Evolutionary conservation across 331 rosid species (phyloP), one percentile per base, ranked within the genome.

Genomic region (Dryas integrifolia): DNA sequence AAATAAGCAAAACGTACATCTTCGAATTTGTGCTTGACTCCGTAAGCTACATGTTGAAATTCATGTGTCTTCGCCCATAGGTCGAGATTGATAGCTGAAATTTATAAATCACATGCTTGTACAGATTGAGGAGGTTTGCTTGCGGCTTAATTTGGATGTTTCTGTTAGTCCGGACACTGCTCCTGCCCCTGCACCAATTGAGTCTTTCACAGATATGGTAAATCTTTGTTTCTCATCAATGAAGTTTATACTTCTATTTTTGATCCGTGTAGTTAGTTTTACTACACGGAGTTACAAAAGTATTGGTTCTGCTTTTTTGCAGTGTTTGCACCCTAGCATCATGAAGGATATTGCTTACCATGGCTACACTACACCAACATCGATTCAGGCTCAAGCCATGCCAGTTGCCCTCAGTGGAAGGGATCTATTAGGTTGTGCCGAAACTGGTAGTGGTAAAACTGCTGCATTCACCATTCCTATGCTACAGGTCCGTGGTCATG

Each of bases 341-440:
- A 85, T 89, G 96, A 89, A 89, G 91, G 97, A 91, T 78, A 91
- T 91, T 76, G 92, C 84, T 11, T 79, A 73, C 85, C 97, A 91
- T 56, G 96, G 88, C 70, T 91, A 91, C 84, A 87, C 96, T 26
- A 84, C 88, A 78, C 97, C 97, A 11, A 91, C 97, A 14, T 82
- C 97, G 52, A 91, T 91, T 77, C 97, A 91, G 86, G 91, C 97
- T 48, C 97, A 91, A 69, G 97, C 92, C 59, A 87, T 91, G 97
- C 97, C 97, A 5, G 63, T 88, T 76, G 96, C 97, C 49, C 96
- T 91, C 21, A 84, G 88, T 59, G 96, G 97, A 60, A 84, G 85
- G 84, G 97, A 91, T 87, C 72, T 91, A 51, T 66, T 91, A 76
- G 97, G 97, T 62, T 91, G 97, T 69, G 97, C 97, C 41, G 97